Conservation (phyloP, 179 eudicot species). For the Kewa caespitosa region DNA sequence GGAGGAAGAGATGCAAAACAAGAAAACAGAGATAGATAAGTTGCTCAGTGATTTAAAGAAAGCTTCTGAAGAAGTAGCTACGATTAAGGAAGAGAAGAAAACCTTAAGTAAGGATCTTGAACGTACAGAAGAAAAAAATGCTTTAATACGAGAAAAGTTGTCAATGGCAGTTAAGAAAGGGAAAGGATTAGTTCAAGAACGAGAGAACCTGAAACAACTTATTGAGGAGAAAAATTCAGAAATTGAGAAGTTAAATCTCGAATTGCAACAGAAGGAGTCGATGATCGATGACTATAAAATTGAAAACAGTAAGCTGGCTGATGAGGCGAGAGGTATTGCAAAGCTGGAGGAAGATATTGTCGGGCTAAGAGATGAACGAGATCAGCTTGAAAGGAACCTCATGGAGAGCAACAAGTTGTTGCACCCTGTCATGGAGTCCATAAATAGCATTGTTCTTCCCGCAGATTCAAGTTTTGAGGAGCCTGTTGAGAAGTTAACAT, state of each 20-base stretch:
- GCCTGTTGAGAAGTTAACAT: slow-evolving; percentile 66
- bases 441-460: slow-evolving; percentile 54
- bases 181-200: slow-evolving; percentile 92
- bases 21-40: slow-evolving; percentile 44
- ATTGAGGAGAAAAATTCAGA: slow-evolving; percentile 72
- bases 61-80: slow-evolving; percentile 52
- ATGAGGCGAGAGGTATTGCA: slow-evolving; percentile 52
- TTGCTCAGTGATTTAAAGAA: slow-evolving; percentile 41
- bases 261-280: slow-evolving; percentile 54
- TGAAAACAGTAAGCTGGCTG: slow-evolving; percentile 51
- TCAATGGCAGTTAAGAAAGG: slow-evolving; percentile 98
- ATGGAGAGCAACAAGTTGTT: slow-evolving; percentile 58
- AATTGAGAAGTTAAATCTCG: slow-evolving; percentile 64
- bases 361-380: slow-evolving; percentile 44
- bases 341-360: slow-evolving; percentile 63
- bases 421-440: slow-evolving; percentile 49
- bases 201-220: slow-evolving; percentile 75
- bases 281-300: slow-evolving; percentile 41
- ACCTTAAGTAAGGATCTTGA: slow-evolving; percentile 62
- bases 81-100: slow-evolving; percentile 57
- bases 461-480: slow-evolving; percentile 45
- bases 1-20: slow-evolving; percentile 49
- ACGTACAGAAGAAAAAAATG: slow-evolving; percentile 72
- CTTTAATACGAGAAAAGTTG: slow-evolving; percentile 76
- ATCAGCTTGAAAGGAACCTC: slow-evolving; percentile 72